phyloP scores from a whole-genome alignment of 495 filamentous ascomycete genomes.

The Penicillium cataractarum region DNA sequence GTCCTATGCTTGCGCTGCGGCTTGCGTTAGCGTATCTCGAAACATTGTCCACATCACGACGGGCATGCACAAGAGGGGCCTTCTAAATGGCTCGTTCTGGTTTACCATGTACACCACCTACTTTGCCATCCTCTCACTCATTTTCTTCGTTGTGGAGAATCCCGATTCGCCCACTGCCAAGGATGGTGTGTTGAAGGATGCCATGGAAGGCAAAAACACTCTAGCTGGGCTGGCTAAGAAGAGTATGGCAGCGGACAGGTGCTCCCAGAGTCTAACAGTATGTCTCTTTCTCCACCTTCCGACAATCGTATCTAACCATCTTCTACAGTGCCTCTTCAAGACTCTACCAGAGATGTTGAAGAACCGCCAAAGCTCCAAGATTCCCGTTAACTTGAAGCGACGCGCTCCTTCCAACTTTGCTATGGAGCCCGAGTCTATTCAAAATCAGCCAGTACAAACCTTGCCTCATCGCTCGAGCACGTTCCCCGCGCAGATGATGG shows the following conservation, averaged over 20 bases:
- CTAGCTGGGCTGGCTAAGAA: slow-evolving; percentile 75
- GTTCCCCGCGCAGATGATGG: slow-evolving; percentile 46
- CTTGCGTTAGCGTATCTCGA: slow-evolving; percentile 85
- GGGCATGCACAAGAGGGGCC: slow-evolving; percentile 81
- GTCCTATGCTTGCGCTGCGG: slow-evolving; percentile 89
- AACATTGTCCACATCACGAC: slow-evolving; percentile 93
- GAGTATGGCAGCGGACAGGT: slow-evolving; percentile 86
- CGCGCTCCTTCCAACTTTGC: slow-evolving; percentile 36
- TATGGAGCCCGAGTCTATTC: slow-evolving; percentile 29
- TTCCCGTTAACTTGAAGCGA: slow-evolving; percentile 48
- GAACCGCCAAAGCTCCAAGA: slow-evolving; percentile 51
- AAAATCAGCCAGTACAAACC: slow-evolving; percentile 33
- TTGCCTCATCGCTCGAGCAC: slow-evolving; percentile 52
- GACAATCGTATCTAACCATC: not conserved
- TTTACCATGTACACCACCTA: slow-evolving; percentile 96
- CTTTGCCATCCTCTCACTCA: slow-evolving; percentile 85
- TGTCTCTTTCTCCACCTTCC: slow-evolving; percentile 24
- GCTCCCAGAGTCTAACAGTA: slow-evolving; percentile 75
- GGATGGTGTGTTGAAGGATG: slow-evolving; percentile 78
- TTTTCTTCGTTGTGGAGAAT: slow-evolving; percentile 92
- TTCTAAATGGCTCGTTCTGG: slow-evolving; percentile 93
- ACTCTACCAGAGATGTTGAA: slow-evolving; percentile 73
- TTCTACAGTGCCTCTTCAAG: slow-evolving; percentile 70
- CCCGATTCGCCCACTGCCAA: slow-evolving; percentile 74
- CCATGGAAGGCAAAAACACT: slow-evolving; percentile 79